phyloP scores from a whole-genome alignment of 1,284 basidiomycete species.

The Naganishia liquefaciens region DNA sequence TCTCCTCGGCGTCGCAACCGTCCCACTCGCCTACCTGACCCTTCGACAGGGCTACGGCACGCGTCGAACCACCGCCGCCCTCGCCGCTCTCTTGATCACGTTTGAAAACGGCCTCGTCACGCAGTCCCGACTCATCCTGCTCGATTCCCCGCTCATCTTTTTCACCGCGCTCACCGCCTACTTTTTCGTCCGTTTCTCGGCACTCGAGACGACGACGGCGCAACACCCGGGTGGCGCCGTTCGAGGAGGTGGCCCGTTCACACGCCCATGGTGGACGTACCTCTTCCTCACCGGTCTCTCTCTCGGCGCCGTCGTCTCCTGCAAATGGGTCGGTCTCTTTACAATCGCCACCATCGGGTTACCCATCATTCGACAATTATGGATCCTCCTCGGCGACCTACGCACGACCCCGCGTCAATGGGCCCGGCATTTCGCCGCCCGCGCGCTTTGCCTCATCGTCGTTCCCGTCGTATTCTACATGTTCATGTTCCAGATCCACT shows the following conservation, averaged over 20 bases:
- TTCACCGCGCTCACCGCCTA: constrained; percentile 90
- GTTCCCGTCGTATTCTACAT: constrained; percentile 89
- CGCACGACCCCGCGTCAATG: constrained; percentile 74
- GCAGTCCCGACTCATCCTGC: constrained; percentile 93
- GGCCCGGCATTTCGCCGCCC: constrained; percentile 79
- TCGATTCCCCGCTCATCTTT: constrained; percentile 96
- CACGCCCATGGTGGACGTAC: constrained; percentile 87
- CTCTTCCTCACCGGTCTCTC: constrained; percentile 82
- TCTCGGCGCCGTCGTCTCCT: constrained; percentile 86
- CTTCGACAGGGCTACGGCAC: constrained; percentile 81
- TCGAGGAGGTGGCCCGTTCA: constrained; percentile 63
- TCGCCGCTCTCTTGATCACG: constrained; percentile 85
- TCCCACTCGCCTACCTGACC: constrained; percentile 91
- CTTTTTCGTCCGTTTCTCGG: constrained; percentile 86
- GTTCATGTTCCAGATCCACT: constrained; percentile 93
- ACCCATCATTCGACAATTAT: constrained; percentile 82
- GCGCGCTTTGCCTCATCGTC: constrained; percentile 83
- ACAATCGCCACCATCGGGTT: constrained; percentile 94
- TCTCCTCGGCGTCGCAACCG: constrained; percentile 80
- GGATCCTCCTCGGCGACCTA: constrained; percentile 85
- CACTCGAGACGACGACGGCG: constrained; percentile 66
- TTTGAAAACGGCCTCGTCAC: constrained; percentile 97
- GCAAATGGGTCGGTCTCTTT: constrained; percentile 99
- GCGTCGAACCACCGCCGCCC: constrained; percentile 81
- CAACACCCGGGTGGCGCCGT: no score